A percentile compares a stretch with the other conserved stretches of the same genome.
phyloP scores from a whole-genome alignment of 2,329 filamentous ascomycete genomes.

The Sphaerostilbella broomeana region DNA sequence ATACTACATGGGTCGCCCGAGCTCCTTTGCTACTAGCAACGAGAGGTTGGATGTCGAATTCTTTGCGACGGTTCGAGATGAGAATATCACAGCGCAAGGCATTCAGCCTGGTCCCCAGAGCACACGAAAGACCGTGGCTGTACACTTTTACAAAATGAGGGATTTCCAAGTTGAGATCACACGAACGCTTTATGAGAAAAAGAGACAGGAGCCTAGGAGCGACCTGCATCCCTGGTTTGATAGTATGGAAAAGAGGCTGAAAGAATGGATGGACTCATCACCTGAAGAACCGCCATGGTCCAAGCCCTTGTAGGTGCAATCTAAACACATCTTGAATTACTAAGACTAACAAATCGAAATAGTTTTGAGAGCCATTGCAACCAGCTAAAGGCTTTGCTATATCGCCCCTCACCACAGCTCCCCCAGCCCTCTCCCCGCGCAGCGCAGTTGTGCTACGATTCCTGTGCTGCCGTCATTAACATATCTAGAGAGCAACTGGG shows the following conservation, averaged over 20 bases:
- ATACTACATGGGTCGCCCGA: conserved; percentile 81
- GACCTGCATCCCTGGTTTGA: conserved; percentile 84
- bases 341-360: too few species aligned
- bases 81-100: conserved; percentile 71
- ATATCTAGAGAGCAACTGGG: conserved; percentile 76
- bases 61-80: conserved; percentile 75
- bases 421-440: conserved; percentile 76
- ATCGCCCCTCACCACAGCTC: conserved; percentile 86
- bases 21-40: conserved; percentile 72
- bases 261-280: conserved; percentile 69
- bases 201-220: conserved; percentile 65
- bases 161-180: conserved; percentile 82
- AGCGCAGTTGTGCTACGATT: conserved; percentile 75
- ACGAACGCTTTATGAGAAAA: conserved; percentile 77
- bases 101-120: conserved; percentile 66
- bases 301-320: conserved; percentile 63
- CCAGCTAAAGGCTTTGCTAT: conserved; percentile 81
- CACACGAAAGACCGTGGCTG: conserved; percentile 78
- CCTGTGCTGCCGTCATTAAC: conserved; percentile 72
- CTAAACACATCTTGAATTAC: too few species aligned
- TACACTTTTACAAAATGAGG: conserved; percentile 92
- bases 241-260: conserved; percentile 70
- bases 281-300: conserved; percentile 67
- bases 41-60: conserved; percentile 82
- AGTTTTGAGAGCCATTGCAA: too few species aligned